Evolutionary conservation across 2,329 filamentous ascomycete species (phyloP).

Genomic region (Xylariaceae sp.): DNA sequence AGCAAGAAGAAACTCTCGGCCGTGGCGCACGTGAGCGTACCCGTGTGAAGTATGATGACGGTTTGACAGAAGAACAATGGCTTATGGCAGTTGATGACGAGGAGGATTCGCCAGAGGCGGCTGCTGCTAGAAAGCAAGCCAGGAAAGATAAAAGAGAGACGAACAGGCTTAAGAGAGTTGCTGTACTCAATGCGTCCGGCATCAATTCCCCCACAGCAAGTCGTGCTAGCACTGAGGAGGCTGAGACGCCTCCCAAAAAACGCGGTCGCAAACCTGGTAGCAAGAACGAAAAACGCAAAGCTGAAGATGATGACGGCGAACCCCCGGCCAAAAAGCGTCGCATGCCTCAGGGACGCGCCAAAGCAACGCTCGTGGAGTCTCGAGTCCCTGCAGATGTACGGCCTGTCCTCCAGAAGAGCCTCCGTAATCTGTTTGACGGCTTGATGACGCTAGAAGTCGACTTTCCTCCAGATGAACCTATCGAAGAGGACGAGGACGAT

Average conservation of each 20-base stretch:
- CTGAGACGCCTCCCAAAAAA: conserved; percentile 76
- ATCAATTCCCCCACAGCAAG: conserved; percentile 82
- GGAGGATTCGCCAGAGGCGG: conserved; percentile 91
- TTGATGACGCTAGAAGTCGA: conserved; percentile 87
- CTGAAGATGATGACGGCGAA: conserved; percentile 76
- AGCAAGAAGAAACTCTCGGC: conserved; percentile 77
- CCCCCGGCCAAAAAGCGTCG: conserved; percentile 80
- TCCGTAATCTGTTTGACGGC: conserved; percentile 77
- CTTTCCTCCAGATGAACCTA: conserved; percentile 59
- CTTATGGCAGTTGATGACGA: conserved; percentile 97
- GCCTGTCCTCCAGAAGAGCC: conserved; percentile 76
- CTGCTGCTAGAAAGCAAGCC: conserved; percentile 87
- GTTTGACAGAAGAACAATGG: conserved; percentile 98
- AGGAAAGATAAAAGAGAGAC: conserved; percentile 78
- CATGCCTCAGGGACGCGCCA: conserved; percentile 72
- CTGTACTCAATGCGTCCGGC: conserved; percentile 42
- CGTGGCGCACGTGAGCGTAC: conserved; percentile 95
- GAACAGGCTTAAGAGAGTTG: conserved; percentile 72
- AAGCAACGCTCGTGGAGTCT: conserved; percentile 53
- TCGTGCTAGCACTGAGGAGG: conserved; percentile 82
- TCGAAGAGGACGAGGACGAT: conserved; percentile 62
- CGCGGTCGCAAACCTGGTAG: conserved; percentile 80
- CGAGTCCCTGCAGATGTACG: conserved; percentile 73
- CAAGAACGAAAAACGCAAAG: conserved; percentile 87
- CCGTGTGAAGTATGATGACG: conserved; percentile 93